Base-by-base conservation (phyloP, 1,139 yeast genomes). In the Blastobotrys malaysiensis region DNA sequence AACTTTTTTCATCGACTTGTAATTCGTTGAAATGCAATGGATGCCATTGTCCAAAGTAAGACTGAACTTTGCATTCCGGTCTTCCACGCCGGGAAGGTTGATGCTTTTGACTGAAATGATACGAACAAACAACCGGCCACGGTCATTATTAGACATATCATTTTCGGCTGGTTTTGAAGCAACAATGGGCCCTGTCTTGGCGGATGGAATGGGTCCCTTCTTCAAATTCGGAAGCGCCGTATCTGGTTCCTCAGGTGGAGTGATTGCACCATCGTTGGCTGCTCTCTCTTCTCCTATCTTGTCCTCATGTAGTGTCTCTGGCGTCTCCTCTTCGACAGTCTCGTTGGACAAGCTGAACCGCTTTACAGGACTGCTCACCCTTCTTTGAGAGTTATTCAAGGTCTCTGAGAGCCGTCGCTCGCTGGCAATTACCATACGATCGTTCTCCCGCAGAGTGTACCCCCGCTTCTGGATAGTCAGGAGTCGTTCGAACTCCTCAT, bases 31-130 rank as follows among this genome's bases (percentile, higher is more conserved):
- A 49, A 90, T 82, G 56, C 93, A 83, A 66, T 93, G 97, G 44
- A 86, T 83, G 1, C 97, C 97, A 69, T 93, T 93, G 69, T 93
- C 98, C 61, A 93, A 75, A 7, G 89, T 83, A 47, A 90, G 66
- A 48, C 83, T 80, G 69, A 88, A 84, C 53, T 79, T 77, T 1
- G 91, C 91, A 43, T 81, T 74, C 56, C 83, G 83, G 19, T 70
- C 70, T 53, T 83, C 69, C 50, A 82, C 80, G 1, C 59, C 63
- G 9, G 90, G 87, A 53, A 90, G 70, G 9, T 73, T 72, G 45
- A 88, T 68, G 49, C 80, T 80, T 59, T 78, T 77, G 53, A 89
- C 68, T 0, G 84, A 82, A 53, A 83, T 74, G 21, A 90, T 77
- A 54, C 84, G 76, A 48, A 90, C 75, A 70, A 88, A 90, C 27